Percentiles rank a stretch among this genome's conserved stretches.
These are phyloP conservation scores for Cenococcum geophilum DNA, from an alignment of 495 filamentous ascomycete genomes.

Conservation along the genomic window DNA sequence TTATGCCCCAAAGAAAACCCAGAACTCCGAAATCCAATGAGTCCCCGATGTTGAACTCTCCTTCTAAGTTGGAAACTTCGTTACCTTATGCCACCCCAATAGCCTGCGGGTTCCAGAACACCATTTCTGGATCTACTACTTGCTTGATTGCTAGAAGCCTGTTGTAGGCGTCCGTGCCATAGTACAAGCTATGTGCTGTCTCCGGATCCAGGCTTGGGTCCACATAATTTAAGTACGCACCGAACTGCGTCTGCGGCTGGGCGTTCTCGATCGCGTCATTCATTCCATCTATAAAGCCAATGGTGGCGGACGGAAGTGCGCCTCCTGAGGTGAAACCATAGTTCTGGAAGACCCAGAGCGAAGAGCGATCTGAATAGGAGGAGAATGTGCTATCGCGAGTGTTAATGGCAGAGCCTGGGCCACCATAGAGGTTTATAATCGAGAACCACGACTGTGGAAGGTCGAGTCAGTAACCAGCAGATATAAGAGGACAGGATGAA, in stretches of 20 bases:
- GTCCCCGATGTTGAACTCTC: no score
- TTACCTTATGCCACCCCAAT: constrained; percentile 32
- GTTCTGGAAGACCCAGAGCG: constrained; percentile 32
- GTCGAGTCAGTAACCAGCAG: not conserved
- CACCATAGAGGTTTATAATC: constrained; percentile 32
- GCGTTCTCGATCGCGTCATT: constrained; percentile 28
- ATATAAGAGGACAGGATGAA: not conserved
- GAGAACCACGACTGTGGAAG: constrained; percentile 13
- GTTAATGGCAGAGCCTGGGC: constrained; percentile 25
- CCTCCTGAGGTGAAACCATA: constrained; percentile 28
- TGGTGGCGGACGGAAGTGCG: constrained; percentile 22
- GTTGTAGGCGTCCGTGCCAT: constrained; percentile 45
- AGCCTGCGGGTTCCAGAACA: constrained; percentile 63
- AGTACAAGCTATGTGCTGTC: constrained; percentile 51
- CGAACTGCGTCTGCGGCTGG: constrained; percentile 32
- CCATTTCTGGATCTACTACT: constrained; percentile 47
- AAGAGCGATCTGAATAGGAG: constrained; percentile 52
- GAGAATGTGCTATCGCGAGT: constrained; percentile 17
- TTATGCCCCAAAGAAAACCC: no score
- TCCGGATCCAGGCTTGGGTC: constrained; percentile 51
- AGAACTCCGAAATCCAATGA: no score
- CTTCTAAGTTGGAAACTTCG: no score
- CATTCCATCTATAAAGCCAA: constrained; percentile 46
- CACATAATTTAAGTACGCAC: constrained; percentile 65
- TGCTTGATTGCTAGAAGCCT: constrained; percentile 49